Conservation (phyloP, 108 stramenopile species). For the Bacterosira constricta region DNA sequence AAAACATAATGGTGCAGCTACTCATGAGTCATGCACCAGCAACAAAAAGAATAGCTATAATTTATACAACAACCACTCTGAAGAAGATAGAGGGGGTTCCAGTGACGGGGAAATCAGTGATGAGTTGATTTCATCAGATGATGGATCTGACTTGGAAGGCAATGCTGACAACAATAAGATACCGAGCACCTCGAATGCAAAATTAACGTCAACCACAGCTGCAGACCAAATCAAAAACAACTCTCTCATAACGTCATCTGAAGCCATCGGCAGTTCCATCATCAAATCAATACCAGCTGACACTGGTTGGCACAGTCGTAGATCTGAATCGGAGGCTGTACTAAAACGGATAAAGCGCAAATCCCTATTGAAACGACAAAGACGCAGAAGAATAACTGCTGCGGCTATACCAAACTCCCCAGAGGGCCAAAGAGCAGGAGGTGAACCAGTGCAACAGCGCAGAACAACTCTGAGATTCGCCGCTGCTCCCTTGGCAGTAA, state of each 20-base stretch:
- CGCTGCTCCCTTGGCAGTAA: constrained; percentile 27
- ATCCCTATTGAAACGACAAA: constrained; percentile 3
- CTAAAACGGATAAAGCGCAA: background rate
- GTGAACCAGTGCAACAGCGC: constrained; percentile 1
- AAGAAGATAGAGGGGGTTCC: background rate
- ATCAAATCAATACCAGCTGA: background rate
- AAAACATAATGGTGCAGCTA: too few species aligned
- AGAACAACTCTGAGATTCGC: constrained; percentile 19
- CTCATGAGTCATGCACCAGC: background rate
- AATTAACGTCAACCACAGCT: background rate
- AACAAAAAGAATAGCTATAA: background rate
- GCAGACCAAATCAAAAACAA: background rate
- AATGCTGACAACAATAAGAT: background rate
- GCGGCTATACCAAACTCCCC: background rate
- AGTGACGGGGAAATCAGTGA: constrained; percentile 15
- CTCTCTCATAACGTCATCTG: constrained; percentile 3
- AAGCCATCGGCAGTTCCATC: constrained; percentile 30
- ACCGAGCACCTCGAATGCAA: too few species aligned
- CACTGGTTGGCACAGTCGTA: constrained; percentile 15
- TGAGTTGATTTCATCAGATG: constrained; percentile 10
- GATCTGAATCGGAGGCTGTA: constrained; percentile 9
- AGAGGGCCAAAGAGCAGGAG: too few species aligned
- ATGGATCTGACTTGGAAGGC: background rate
- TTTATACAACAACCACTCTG: background rate
- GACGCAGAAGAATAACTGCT: background rate